Evolutionary conservation across 208 protist genomes (phyloP), one percentile per base, ranked within the genome.

Genomic region (Herpetomonas tarakana): DNA sequence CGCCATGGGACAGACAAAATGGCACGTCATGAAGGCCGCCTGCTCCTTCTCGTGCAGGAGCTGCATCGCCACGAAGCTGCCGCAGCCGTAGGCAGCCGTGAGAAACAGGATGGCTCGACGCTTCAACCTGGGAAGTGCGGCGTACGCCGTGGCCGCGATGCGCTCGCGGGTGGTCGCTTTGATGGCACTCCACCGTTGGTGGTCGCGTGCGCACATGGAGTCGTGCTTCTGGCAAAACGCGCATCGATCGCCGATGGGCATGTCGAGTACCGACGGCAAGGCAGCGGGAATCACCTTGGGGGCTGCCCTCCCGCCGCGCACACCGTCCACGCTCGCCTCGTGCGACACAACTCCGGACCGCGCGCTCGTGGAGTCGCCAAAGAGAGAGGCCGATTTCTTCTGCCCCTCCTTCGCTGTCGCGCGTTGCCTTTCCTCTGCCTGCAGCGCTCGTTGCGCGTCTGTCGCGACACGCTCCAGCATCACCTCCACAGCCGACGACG

Each of bases 161-260:
- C 19, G 29, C 2, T 55, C 24, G 19, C 62, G 64, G 30, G 64
- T 66, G 3, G 61, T 22, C 24, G 41, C 47, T 35, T 74, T 39
- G 18, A 75, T 29, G 22, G 51, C 66, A 21, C 30, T 45, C 81
- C 81, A 84, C 41, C 72, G 71, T 2, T 39, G 19, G 45, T 84
- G 77, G 53, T 76, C 83, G 11, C 66, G 55, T 44, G 65, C 74
- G 59, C 81, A 88, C 39, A 88, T 47, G 0, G 76, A 74, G 58
- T 88, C 81, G 65, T 78, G 70, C 52, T 71, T 76, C 44, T 67
- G 68, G 47, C 76, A 83, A 65, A 88, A 79, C 21, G 41, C 19
- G 58, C 81, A 88, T 14, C 76, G 69, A 28, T 77, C 25, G 18
- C 44, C 3, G 25, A 77, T 49, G 3, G 81, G 81, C 58, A 88